phyloP scores from a whole-genome alignment of 2,329 filamentous ascomycete genomes.

The Pyrenophora tritici-repentis region DNA sequence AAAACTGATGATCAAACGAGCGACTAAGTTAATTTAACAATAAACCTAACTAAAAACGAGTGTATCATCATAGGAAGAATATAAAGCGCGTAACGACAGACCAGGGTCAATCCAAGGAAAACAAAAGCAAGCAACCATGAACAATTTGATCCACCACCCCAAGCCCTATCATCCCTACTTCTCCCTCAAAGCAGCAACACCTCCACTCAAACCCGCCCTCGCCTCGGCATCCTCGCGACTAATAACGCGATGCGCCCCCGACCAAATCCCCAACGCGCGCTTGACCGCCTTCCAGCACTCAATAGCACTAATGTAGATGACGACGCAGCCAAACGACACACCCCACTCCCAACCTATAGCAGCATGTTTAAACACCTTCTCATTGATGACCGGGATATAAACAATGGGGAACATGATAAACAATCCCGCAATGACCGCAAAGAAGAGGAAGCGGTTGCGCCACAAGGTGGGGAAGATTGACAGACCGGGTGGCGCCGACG shows the following conservation, averaged over 20 bases:
- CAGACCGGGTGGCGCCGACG: constrained; percentile 27
- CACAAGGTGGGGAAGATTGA: constrained; percentile 48
- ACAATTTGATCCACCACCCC: neutral
- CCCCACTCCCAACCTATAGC: constrained; percentile 55
- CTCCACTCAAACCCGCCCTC: constrained; percentile 30
- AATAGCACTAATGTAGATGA: constrained; percentile 49
- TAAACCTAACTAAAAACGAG: no score
- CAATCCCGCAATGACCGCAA: constrained; percentile 50
- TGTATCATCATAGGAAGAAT: no score
- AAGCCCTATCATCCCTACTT: constrained; percentile 11
- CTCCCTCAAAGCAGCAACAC: constrained; percentile 14
- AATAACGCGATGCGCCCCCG: constrained; percentile 38
- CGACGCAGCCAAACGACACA: constrained; percentile 48
- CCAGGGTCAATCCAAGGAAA: no score
- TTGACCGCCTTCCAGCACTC: constrained; percentile 55
- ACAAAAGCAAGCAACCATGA: neutral
- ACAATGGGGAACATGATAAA: constrained; percentile 52
- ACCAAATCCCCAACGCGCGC: constrained; percentile 44
- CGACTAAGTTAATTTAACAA: no score
- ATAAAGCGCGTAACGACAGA: no score
- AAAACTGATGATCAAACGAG: no score
- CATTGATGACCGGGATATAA: constrained; percentile 54
- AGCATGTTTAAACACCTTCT: constrained; percentile 53
- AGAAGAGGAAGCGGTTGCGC: constrained; percentile 53
- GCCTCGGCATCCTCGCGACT: constrained; percentile 45